These are phyloP conservation scores for Ceriops tagal DNA, from an alignment of 345 rosid genomes.

Conservation along the genomic window DNA sequence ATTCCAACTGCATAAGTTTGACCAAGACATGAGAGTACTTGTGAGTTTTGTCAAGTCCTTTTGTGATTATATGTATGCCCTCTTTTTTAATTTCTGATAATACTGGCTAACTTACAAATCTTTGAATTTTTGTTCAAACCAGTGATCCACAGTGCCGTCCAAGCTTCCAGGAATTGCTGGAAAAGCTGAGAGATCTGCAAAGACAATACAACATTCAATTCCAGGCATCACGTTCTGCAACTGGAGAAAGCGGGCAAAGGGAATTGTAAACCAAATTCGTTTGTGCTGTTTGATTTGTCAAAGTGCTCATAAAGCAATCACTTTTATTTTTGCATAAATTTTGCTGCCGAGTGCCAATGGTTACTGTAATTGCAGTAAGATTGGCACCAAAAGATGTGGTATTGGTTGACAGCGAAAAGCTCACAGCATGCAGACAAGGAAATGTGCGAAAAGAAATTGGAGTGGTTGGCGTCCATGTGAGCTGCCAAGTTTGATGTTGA, in stretches of 20 bases:
- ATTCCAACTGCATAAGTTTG: neutral
- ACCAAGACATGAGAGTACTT: neutral
- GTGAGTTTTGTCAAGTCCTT: no score
- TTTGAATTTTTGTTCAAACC: conserved; percentile 22
- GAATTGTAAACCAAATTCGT: conserved; percentile 28
- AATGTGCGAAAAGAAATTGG: neutral
- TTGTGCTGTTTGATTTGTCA: conserved; percentile 1
- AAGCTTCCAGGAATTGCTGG: conserved; percentile 80
- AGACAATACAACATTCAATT: conserved; percentile 55
- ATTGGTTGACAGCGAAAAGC: neutral
- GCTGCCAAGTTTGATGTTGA: conserved; percentile 13
- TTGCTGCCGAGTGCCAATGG: conserved; percentile 3
- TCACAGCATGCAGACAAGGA: neutral
- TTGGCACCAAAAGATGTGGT: conserved; percentile 8
- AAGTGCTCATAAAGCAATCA: neutral
- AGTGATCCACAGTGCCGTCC: conserved; percentile 80
- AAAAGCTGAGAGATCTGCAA: conserved; percentile 73
- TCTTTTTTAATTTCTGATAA: neutral
- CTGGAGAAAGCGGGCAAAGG: conserved; percentile 43
- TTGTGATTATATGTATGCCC: neutral
- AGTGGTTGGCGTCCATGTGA: conserved; percentile 20
- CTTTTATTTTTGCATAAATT: neutral
- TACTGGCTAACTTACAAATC: conserved; percentile 6
- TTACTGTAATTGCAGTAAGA: conserved; percentile 3
- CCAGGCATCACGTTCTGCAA: conserved; percentile 62